Evolutionary conservation across 495 filamentous ascomycete species (phyloP), one percentile per base, ranked within the genome.

Genomic region (Podospora didyma): DNA sequence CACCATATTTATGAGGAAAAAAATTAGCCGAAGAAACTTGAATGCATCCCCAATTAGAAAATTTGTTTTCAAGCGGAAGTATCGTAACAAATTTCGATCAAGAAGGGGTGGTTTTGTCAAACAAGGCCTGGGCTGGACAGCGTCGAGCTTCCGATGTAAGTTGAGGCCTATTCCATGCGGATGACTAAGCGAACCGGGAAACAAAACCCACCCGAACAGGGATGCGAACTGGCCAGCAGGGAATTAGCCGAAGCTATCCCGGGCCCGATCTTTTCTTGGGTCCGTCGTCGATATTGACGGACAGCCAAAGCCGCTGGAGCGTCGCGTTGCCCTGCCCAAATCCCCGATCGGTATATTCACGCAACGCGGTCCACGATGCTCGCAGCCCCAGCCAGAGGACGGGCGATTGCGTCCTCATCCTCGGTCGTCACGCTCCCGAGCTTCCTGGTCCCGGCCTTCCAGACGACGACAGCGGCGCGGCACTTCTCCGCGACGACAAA

Each of bases 381-480:
- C 55, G 79, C 77, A 51, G 77, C 76, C 21, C 78, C 78, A 26
- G 70, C 73, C 24, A 68, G 77, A 64, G 64, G 62, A 14, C 75
- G 71, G 61, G 69, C 69, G 42, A 28, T 74, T 20, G 56, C 57
- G 44, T 57, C 73, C 21, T 54, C 69, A 0, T 42, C 66, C 14
- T 69, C 53, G 28, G 68, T 71, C 35, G 61, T 67, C 45, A 75
- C 80, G 2, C 68, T 90, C 34, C 88, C 88, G 37, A 69, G 82
- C 17, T 91, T 92, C 71, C 86, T 92, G 49, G 74, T 91, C 14
- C 89, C 90, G 0, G 88, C 87, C 7, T 86, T 90, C 69, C 82
- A 85, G 20, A 62, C 57, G 21, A 26, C 56, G 44, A 50, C 65
- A 26, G 69, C 77, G 24, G 67, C 77, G 56, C 81, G 86, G 72